phyloP scores from a whole-genome alignment of 2,329 filamentous ascomycete genomes.

The Xylaria sp. region DNA sequence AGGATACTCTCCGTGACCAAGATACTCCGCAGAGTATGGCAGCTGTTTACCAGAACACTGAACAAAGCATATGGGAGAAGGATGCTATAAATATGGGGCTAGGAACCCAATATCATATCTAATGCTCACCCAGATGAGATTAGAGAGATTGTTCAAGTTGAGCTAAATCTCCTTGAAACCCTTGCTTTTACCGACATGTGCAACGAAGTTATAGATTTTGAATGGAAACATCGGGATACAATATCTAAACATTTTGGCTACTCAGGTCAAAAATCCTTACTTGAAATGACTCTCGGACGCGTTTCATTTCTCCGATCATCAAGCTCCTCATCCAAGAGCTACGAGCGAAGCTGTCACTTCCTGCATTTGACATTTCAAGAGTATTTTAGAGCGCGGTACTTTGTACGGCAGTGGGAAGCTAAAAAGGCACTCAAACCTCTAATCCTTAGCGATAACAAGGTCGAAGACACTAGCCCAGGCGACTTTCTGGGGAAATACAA shows the following conservation, averaged over 20 bases:
- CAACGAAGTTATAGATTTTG: slow-evolving; percentile 44
- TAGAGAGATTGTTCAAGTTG: slow-evolving; percentile 27
- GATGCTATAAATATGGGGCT: slow-evolving; percentile 43
- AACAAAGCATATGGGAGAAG: slow-evolving; percentile 46
- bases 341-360: slow-evolving; percentile 46
- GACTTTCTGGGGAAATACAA: slow-evolving; percentile 45
- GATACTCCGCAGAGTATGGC: slow-evolving; percentile 45
- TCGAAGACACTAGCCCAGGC: background rate
- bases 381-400: slow-evolving; percentile 49
- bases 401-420: slow-evolving; percentile 42
- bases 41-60: slow-evolving; percentile 42
- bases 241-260: slow-evolving; percentile 19
- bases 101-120: slow-evolving; percentile 24
- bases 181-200: slow-evolving; percentile 46
- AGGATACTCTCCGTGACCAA: slow-evolving; percentile 32
- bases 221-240: slow-evolving; percentile 27
- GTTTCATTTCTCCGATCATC: slow-evolving; percentile 48
- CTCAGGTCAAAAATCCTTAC: background rate
- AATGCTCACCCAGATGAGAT: slow-evolving; percentile 25
- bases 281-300: background rate
- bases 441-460: slow-evolving; percentile 10
- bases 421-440: slow-evolving; percentile 27
- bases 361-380: slow-evolving; percentile 51
- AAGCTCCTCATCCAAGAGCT: slow-evolving; percentile 19
- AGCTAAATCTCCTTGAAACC: slow-evolving; percentile 34